These are phyloP conservation scores for Dendrobium huoshanense DNA, from an alignment of 106 monocot genomes.

Conservation along the genomic window DNA sequence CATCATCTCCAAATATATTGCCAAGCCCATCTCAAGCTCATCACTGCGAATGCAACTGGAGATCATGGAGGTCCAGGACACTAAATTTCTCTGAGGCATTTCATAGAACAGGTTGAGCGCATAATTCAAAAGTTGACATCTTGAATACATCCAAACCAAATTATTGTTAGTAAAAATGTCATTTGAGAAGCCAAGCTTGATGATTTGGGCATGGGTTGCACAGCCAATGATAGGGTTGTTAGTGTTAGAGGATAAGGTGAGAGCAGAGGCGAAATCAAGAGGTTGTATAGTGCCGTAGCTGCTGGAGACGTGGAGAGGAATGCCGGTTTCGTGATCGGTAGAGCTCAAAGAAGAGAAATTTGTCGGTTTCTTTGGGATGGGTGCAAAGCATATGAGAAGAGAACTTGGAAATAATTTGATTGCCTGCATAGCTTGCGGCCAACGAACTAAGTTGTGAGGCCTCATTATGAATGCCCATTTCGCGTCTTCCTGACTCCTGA, in stretches of 20 bases:
- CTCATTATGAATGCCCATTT: neutral
- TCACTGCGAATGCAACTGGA: constrained; percentile 10
- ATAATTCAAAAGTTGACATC: neutral
- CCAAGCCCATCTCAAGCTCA: constrained; percentile 12
- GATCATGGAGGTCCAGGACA: constrained; percentile 40
- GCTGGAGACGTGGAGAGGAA: neutral
- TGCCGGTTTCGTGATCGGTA: neutral
- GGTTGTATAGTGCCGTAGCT: neutral
- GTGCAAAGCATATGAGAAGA: neutral
- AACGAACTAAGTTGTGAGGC: neutral
- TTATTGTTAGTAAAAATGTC: constrained; percentile 25
- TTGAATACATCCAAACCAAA: constrained; percentile 20
- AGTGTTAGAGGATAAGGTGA: constrained; percentile 10
- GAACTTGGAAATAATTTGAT: neutral
- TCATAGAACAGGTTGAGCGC: constrained; percentile 24
- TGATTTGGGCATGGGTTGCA: constrained; percentile 12
- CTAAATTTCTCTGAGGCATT: constrained; percentile 27
- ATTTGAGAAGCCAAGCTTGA: constrained; percentile 19
- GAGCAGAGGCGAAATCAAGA: constrained; percentile 9
- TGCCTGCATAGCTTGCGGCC: neutral
- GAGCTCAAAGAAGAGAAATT: neutral
- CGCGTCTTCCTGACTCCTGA: too few species aligned
- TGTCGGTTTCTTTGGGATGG: neutral
- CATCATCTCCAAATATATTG: constrained; percentile 9
- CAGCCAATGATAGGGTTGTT: neutral